Base-by-base conservation (phyloP, 306 rosid species). In the Quercus suber region DNA sequence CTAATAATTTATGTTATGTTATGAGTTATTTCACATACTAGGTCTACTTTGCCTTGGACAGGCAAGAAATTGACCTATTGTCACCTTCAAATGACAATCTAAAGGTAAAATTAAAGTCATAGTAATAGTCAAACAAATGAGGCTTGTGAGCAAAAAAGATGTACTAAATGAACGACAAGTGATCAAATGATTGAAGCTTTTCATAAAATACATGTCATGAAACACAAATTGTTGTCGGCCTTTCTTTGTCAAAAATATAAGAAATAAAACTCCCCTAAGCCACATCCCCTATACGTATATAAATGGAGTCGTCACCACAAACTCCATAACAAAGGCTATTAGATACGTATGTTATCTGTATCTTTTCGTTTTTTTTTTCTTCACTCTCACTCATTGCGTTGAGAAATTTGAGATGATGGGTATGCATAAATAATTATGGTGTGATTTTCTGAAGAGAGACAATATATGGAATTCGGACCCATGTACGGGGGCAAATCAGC, bases 401-500 rank as follows among this genome's bases (percentile, higher is more conserved):
- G 53, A 49, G 53, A 12, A 10, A 49, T 3, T 49, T 49, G 45
- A 41, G 45, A 41, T 41, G 45, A 41, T 41, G 23, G 27, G 23
- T n/a, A 28, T 21, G 69, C 45, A n/a, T 6, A 35, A 6, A 35
- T 14, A 27, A 41, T 75, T 21, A 57, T 10, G 20, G 51, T 35
- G 41, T 8, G 33, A 43, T 61, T 61, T 37, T 10, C 45, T 37
- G 10, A 41, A 23, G 19, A 73, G 6, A 78, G 83, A 23, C 17
- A 49, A 49, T 49, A 8, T 41, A 41, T 41, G 45, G 17, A 11
- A 10, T 3, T 49, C 53, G 53, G 15, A 11, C 75, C 79, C 71
- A 74, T 55, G 75, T 31, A 65, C 72, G 52, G 51, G 51, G 51
- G 15, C 28, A 41, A 57, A 77, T 81, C 71, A 70, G 76, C 74